phyloP scores from a whole-genome alignment of 2,329 filamentous ascomycete species.

The Alternaria atra region DNA sequence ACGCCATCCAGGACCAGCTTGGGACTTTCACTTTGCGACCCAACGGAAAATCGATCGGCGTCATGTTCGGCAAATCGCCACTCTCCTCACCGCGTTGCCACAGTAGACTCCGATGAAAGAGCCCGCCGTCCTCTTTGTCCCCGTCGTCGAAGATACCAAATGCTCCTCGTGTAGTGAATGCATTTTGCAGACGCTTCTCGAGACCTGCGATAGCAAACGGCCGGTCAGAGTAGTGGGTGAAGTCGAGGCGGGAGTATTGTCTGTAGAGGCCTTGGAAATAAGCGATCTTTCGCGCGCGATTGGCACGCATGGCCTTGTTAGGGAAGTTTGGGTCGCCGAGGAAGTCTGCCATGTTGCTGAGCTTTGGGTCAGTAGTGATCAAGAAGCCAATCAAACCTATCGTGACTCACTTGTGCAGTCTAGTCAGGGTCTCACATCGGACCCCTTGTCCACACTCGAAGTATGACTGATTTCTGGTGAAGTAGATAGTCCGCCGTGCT shows the following conservation, averaged over 20 bases:
- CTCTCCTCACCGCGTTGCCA: constrained; percentile 35
- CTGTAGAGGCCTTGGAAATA: constrained; percentile 32
- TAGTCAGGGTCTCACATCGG: constrained; percentile 30
- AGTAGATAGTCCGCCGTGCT: constrained; percentile 39
- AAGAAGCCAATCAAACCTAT: background rate
- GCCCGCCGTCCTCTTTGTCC: constrained; percentile 8
- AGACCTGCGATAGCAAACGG: constrained; percentile 47
- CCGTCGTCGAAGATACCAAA: constrained; percentile 47
- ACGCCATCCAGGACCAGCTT: constrained; percentile 30
- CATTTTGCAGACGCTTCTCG: constrained; percentile 35
- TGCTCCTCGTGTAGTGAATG: constrained; percentile 32
- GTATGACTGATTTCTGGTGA: constrained; percentile 36
- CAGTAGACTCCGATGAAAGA: constrained; percentile 41
- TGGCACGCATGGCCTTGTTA: constrained; percentile 4
- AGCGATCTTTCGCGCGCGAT: constrained; percentile 29
- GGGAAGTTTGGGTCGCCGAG: constrained; percentile 43
- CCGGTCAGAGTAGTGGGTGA: constrained; percentile 31
- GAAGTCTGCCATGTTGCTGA: constrained; percentile 29
- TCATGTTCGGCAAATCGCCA: background rate
- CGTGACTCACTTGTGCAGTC: constrained; percentile 26
- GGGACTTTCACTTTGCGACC: constrained; percentile 10
- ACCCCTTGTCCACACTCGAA: constrained; percentile 38
- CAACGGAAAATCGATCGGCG: constrained; percentile 5
- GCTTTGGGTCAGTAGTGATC: background rate
- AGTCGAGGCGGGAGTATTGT: constrained; percentile 43